Conservation (phyloP, 805 yeast species). For the Hanseniaspora thailandica region DNA sequence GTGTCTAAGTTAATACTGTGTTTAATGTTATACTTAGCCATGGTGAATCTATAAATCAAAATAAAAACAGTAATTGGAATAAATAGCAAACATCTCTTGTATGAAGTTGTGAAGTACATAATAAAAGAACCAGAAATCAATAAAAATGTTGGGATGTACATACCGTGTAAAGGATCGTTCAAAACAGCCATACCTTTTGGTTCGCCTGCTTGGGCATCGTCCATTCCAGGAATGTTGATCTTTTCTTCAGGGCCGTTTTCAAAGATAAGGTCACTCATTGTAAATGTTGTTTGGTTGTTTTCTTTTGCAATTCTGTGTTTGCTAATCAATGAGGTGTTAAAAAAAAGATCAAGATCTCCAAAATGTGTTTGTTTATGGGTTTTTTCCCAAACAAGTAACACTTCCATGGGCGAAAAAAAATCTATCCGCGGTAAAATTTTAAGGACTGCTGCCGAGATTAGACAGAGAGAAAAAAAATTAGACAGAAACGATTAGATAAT, state of each 20-base stretch:
- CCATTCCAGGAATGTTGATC: conserved; percentile 1
- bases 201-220: conserved; percentile 35
- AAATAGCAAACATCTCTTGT: conserved; percentile 26
- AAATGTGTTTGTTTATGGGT: background rate
- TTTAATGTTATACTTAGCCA: conserved; percentile 30
- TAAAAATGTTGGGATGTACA: conserved; percentile 56
- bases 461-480: background rate
- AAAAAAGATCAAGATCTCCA: background rate
- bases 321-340: background rate
- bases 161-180: conserved; percentile 63
- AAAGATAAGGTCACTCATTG: conserved; percentile 13
- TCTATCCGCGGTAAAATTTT: background rate
- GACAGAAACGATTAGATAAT: background rate
- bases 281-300: too few species aligned
- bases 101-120: conserved; percentile 34
- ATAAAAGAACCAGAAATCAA: conserved; percentile 50
- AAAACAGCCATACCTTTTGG: conserved; percentile 27
- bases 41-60: conserved; percentile 32
- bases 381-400: background rate
- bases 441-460: background rate
- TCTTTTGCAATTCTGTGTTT: background rate
- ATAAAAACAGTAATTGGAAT: conserved; percentile 26
- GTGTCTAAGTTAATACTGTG: conserved; percentile 38
- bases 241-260: conserved; percentile 14
- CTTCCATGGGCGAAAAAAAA: background rate